A percentile compares a stretch with the other conserved stretches of the same genome.
Conservation (phyloP, 257 asterid genomes). For the Rehmannia glutinosa region DNA sequence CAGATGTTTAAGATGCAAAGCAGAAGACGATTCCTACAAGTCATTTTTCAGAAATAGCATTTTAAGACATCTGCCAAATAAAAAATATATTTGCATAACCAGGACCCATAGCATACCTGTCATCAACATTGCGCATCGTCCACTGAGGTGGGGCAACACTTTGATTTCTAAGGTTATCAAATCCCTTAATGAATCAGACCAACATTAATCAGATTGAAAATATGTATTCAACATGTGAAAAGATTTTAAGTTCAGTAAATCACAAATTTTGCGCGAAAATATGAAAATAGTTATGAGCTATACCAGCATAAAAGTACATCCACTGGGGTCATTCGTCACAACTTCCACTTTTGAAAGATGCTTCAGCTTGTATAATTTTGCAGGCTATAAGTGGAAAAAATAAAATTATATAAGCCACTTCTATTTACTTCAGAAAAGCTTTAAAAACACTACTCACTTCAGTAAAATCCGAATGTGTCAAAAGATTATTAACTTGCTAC, state of each 20-base stretch:
- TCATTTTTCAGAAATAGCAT: slow-evolving; percentile 7
- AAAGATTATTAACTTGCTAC: slow-evolving; percentile 4
- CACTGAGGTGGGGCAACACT: slow-evolving; percentile 98
- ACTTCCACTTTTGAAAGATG: slow-evolving; percentile 97
- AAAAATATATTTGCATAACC: not conserved
- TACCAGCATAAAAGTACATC: slow-evolving; percentile 96
- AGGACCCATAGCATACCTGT: slow-evolving; percentile 50
- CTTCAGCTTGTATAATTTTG: slow-evolving; percentile 88
- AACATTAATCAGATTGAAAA: slow-evolving; percentile 13
- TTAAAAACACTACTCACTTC: not conserved
- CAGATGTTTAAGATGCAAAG: slow-evolving; percentile 76
- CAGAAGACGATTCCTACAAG: slow-evolving; percentile 68
- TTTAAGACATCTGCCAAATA: not conserved
- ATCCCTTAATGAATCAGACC: slow-evolving; percentile 56
- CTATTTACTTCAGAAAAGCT: slow-evolving; percentile 7
- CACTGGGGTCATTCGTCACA: slow-evolving; percentile 87
- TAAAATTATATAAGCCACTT: slow-evolving; percentile 16
- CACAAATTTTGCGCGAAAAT: slow-evolving; percentile 7
- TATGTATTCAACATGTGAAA: slow-evolving; percentile 8
- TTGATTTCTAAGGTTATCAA: slow-evolving; percentile 92
- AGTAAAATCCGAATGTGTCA: slow-evolving; percentile 1
- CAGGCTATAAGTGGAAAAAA: slow-evolving; percentile 50
- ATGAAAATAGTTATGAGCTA: not conserved
- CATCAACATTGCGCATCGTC: slow-evolving; percentile 97
- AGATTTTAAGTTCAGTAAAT: not conserved